These are phyloP conservation scores for Plasmodium gallinaceum DNA, from an alignment of 169 alveolate genomes.

Conservation along the genomic window DNA sequence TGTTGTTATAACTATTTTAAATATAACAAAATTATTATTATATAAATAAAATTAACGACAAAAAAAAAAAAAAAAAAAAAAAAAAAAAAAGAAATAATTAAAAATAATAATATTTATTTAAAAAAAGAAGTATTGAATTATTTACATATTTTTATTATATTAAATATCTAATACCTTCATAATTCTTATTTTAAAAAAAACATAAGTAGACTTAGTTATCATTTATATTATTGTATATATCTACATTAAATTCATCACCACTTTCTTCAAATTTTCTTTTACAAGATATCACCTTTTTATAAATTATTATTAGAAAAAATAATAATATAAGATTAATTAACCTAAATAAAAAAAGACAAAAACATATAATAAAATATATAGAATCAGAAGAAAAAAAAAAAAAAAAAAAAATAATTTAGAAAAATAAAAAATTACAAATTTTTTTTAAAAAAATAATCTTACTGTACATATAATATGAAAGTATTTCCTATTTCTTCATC, in stretches of 20 bases:
- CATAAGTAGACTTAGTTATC: conserved; percentile 19
- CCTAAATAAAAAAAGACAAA: conserved; percentile 33
- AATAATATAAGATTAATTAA: conserved; percentile 54
- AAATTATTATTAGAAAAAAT: conserved; percentile 54
- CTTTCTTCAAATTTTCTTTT: conserved; percentile 66
- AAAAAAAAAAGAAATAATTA: conserved; percentile 3
- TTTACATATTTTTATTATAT: background rate
- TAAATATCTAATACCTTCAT: background rate
- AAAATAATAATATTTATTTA: conserved; percentile 4
- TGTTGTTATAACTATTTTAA: conserved; percentile 60
- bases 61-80: conserved; percentile 38
- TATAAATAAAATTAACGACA: conserved; percentile 66
- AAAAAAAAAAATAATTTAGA: background rate
- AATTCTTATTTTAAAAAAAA: background rate
- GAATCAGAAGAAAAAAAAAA: background rate
- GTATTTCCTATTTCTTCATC: conserved; percentile 70
- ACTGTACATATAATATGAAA: conserved; percentile 61
- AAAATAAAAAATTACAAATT: background rate
- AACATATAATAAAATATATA: background rate
- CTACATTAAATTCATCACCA: conserved; percentile 50
- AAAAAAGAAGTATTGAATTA: conserved; percentile 1
- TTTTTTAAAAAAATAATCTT: background rate
- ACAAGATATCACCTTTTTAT: conserved; percentile 57
- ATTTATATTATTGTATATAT: conserved; percentile 60
- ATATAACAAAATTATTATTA: conserved; percentile 63